phyloP scores from a whole-genome alignment of 2,329 filamentous ascomycete species.

The Epichloe bromicola region DNA sequence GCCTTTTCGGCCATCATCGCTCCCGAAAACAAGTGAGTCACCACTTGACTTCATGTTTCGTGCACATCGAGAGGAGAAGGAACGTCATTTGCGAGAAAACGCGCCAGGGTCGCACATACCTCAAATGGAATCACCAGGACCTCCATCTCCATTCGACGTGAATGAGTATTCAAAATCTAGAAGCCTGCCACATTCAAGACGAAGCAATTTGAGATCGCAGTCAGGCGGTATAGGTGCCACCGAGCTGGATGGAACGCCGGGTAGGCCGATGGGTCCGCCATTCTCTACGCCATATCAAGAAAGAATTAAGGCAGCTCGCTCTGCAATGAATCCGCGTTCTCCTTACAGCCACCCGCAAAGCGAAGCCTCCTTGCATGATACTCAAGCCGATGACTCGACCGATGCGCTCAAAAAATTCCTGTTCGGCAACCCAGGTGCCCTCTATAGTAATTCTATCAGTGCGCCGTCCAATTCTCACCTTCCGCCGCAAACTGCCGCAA shows the following conservation, averaged over 20 bases:
- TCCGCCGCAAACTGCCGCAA: neutral
- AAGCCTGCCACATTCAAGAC: constrained; percentile 14
- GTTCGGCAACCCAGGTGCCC: constrained; percentile 27
- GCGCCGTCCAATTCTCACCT: neutral
- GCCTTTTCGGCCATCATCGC: constrained; percentile 25
- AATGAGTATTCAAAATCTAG: constrained; percentile 12
- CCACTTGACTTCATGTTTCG: constrained; percentile 86
- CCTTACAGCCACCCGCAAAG: neutral
- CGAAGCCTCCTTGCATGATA: neutral
- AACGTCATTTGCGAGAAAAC: constrained; percentile 34
- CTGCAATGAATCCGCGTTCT: constrained; percentile 12
- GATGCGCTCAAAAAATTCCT: constrained; percentile 47
- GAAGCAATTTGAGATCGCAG: constrained; percentile 11
- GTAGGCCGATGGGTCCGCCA: constrained; percentile 45
- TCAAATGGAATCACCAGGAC: neutral
- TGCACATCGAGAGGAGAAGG: constrained; percentile 68
- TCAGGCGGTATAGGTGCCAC: constrained; percentile 15
- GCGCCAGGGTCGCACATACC: constrained; percentile 21
- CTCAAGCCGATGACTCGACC: constrained; percentile 18
- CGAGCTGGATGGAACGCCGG: constrained; percentile 51
- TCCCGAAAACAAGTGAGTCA: constrained; percentile 41
- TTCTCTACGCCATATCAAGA: constrained; percentile 56
- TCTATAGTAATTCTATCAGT: neutral
- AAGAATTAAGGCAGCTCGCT: constrained; percentile 43
- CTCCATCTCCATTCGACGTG: constrained; percentile 7